These are phyloP conservation scores for Collybiopsis luxurians DNA, from an alignment of 768 basidiomycete genomes.

Conservation along the genomic window DNA sequence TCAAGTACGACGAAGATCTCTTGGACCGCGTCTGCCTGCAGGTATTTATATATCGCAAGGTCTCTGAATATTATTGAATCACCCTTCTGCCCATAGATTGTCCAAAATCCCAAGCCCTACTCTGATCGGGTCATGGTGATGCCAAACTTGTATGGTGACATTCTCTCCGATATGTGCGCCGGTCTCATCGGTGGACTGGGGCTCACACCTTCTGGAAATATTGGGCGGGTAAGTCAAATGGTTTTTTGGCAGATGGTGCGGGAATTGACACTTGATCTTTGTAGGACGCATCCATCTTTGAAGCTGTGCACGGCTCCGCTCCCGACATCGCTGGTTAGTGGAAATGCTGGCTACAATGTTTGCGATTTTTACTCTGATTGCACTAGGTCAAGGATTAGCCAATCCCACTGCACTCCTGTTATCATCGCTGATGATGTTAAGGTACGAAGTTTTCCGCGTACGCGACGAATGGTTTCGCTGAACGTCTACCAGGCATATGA, in stretches of 20 bases:
- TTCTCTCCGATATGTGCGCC: slow-evolving; percentile 97
- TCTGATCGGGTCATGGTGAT: slow-evolving; percentile 99
- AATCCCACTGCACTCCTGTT: slow-evolving; percentile 99
- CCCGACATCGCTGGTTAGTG: slow-evolving; percentile 93
- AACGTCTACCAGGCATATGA: slow-evolving; percentile 76
- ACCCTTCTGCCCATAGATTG: slow-evolving; percentile 62
- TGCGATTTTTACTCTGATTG: not conserved
- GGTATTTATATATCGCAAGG: slow-evolving; percentile 48
- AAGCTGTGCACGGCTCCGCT: slow-evolving; percentile 98
- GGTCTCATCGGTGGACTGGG: slow-evolving; percentile 98
- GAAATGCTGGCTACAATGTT: not conserved
- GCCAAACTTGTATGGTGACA: slow-evolving; percentile 97
- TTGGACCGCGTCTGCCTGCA: slow-evolving; percentile 95
- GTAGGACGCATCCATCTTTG: slow-evolving; percentile 97
- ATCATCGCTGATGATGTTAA: slow-evolving; percentile 96
- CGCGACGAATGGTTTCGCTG: slow-evolving; percentile 10
- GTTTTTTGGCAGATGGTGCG: not conserved
- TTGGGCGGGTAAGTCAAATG: slow-evolving; percentile 69
- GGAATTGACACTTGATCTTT: slow-evolving; percentile 15
- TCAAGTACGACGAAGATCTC: slow-evolving; percentile 95
- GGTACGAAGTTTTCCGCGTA: slow-evolving; percentile 45
- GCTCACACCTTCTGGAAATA: slow-evolving; percentile 96
- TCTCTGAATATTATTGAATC: not conserved
- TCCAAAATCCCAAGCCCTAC: slow-evolving; percentile 91
- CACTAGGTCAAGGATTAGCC: slow-evolving; percentile 80